Conservation (phyloP, 768 basidiomycete species). For the Antrodiella citrinella region DNA sequence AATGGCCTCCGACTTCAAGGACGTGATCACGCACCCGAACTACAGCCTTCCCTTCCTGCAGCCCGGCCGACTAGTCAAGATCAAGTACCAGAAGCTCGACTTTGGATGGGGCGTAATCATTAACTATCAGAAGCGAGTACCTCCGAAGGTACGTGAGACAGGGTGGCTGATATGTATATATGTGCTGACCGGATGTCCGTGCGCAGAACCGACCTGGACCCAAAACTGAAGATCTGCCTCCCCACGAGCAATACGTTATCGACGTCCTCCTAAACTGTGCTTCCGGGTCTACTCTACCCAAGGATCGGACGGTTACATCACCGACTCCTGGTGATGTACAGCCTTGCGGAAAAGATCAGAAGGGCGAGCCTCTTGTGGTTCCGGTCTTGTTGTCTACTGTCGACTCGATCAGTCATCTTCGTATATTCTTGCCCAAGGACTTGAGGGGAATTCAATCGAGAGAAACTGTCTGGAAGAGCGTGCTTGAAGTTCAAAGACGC, state of each 20-base stretch:
- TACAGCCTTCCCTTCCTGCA: constrained; percentile 95
- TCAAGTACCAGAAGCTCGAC: constrained; percentile 79
- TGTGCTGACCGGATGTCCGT: neutral
- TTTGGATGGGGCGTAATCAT: constrained; percentile 97
- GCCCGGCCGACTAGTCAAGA: constrained; percentile 83
- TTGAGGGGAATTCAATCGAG: constrained; percentile 66
- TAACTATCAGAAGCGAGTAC: constrained; percentile 81
- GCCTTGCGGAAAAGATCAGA: constrained; percentile 65
- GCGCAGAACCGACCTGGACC: constrained; percentile 58
- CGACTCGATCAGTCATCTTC: constrained; percentile 78
- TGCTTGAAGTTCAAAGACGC: constrained; percentile 83
- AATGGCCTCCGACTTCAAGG: constrained; percentile 79
- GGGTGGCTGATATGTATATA: neutral
- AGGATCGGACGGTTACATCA: constrained; percentile 42
- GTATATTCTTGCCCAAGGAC: constrained; percentile 87
- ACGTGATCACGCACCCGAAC: constrained; percentile 90
- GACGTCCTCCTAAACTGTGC: constrained; percentile 87
- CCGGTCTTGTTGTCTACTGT: constrained; percentile 85
- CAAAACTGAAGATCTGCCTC: constrained; percentile 58
- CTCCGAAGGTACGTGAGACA: constrained; percentile 55
- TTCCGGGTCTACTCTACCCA: constrained; percentile 48
- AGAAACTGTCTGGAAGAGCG: constrained; percentile 83
- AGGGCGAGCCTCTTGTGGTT: constrained; percentile 78
- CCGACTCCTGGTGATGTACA: constrained; percentile 62
- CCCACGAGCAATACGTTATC: constrained; percentile 88